Percentiles rank a stretch among this genome's conserved stretches.
phyloP scores from a whole-genome alignment of 1,284 basidiomycete species.

The Agroathelia rolfsii region DNA sequence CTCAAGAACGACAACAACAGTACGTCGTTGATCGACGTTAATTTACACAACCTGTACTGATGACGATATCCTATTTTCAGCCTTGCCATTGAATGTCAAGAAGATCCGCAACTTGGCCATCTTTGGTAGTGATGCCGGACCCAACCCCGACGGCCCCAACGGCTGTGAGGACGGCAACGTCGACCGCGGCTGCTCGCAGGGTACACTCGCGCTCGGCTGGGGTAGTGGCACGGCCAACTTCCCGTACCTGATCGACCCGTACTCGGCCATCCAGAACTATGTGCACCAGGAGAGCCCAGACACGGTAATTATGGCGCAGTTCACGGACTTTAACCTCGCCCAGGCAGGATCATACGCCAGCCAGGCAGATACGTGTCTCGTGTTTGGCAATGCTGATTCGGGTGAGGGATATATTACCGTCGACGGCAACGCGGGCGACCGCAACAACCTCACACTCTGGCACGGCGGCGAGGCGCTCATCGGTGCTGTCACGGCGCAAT shows the following conservation, averaged over 20 bases:
- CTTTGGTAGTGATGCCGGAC: slow-evolving; percentile 64
- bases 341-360: slow-evolving; percentile 41
- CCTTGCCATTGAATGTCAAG: slow-evolving; percentile 57
- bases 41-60: too few species aligned
- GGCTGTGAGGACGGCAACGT: too few species aligned
- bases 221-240: slow-evolving; percentile 59
- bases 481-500: slow-evolving; percentile 45
- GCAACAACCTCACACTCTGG: slow-evolving; percentile 78
- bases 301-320: slow-evolving; percentile 48
- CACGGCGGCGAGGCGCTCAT: slow-evolving; percentile 62
- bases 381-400: slow-evolving; percentile 66
- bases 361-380: slow-evolving; percentile 53
- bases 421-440: slow-evolving; percentile 68
- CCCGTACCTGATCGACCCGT: slow-evolving; percentile 54
- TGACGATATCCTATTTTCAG: too few species aligned
- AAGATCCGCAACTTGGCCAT: slow-evolving; percentile 49
- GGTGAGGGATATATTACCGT: slow-evolving; percentile 73
- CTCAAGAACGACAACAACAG: slow-evolving; percentile 67
- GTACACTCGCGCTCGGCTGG: slow-evolving; percentile 81
- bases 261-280: slow-evolving; percentile 61
- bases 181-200: slow-evolving; percentile 56
- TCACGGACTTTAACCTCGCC: slow-evolving; percentile 56
- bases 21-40: too few species aligned
- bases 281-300: slow-evolving; percentile 52
- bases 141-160: slow-evolving; percentile 62